phyloP scores from a whole-genome alignment of 768 basidiomycete genomes.

The Auricularia auricula-judae region DNA sequence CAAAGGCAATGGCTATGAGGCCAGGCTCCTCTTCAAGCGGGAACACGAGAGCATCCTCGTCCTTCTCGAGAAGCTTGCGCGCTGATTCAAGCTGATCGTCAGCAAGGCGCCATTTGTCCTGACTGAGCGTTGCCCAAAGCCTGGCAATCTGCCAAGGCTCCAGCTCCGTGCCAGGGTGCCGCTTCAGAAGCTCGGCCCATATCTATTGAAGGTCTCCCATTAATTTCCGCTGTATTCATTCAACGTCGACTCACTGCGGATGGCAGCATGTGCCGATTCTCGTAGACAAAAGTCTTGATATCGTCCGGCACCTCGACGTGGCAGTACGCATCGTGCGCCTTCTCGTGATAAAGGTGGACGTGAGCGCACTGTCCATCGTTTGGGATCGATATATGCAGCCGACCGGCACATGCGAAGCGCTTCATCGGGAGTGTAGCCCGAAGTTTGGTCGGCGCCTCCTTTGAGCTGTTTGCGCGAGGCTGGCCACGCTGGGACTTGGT shows the following conservation, averaged over 20 bases:
- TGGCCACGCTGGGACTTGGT: constrained; percentile 1
- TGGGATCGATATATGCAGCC: neutral
- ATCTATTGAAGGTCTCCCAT: neutral
- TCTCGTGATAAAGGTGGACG: neutral
- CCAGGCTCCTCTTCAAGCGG: neutral
- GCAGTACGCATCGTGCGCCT: neutral
- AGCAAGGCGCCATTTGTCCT: neutral
- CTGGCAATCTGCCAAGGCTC: neutral
- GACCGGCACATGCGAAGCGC: constrained; percentile 1
- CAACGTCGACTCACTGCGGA: neutral
- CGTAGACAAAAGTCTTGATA: neutral
- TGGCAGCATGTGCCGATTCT: neutral
- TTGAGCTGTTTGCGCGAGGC: neutral
- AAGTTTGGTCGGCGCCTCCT: neutral
- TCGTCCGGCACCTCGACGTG: neutral
- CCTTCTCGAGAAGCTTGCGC: neutral
- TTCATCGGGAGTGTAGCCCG: neutral
- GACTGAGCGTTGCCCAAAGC: neutral
- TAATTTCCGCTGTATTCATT: neutral
- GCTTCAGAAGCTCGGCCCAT: neutral
- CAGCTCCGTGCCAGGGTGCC: constrained; percentile 1
- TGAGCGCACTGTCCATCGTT: neutral
- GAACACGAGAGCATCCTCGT: neutral
- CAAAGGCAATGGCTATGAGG: neutral
- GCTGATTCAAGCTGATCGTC: constrained; percentile 1